Evolutionary conservation across 1,139 yeast species (phyloP).

Genomic region (Pichia sp.): DNA sequence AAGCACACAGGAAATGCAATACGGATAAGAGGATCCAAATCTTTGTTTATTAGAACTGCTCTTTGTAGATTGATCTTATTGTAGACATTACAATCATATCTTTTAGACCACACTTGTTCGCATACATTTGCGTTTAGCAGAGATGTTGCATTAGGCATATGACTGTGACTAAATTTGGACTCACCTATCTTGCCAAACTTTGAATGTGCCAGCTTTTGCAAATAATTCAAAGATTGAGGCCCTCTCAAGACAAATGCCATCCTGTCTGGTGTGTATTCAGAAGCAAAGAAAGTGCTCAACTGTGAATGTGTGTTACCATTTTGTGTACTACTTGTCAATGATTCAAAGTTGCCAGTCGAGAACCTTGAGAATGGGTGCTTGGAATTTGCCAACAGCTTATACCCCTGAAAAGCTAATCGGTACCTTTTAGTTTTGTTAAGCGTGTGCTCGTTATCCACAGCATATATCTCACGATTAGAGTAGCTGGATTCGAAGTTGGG

Average conservation of each 20-base stretch:
- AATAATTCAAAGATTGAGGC: conserved; percentile 54
- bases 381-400: conserved; percentile 44
- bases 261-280: conserved; percentile 37
- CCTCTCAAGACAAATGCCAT: conserved; percentile 59
- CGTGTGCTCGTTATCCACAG: conserved; percentile 62
- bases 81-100: conserved; percentile 18
- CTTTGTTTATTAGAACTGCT: conserved; percentile 22
- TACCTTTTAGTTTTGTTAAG: conserved; percentile 41
- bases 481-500: conserved; percentile 46
- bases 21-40: conserved; percentile 19
- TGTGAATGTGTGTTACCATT: conserved; percentile 28
- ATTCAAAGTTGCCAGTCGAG: conserved; percentile 42
- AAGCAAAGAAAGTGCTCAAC: conserved; percentile 33
- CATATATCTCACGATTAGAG: conserved; percentile 49
- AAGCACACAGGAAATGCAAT: conserved; percentile 24
- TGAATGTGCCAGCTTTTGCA: conserved; percentile 47
- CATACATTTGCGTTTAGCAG: conserved; percentile 8
- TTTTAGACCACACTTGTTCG: conserved; percentile 20
- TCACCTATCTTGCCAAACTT: conserved; percentile 34
- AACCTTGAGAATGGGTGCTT: conserved; percentile 44
- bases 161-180: neutral
- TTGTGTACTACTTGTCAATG: conserved; percentile 29
- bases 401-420: conserved; percentile 55
- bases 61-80: conserved; percentile 4
- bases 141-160: neutral